phyloP scores from a whole-genome alignment of 2,329 filamentous ascomycete species.

The Fragosphaeria purpurea region DNA sequence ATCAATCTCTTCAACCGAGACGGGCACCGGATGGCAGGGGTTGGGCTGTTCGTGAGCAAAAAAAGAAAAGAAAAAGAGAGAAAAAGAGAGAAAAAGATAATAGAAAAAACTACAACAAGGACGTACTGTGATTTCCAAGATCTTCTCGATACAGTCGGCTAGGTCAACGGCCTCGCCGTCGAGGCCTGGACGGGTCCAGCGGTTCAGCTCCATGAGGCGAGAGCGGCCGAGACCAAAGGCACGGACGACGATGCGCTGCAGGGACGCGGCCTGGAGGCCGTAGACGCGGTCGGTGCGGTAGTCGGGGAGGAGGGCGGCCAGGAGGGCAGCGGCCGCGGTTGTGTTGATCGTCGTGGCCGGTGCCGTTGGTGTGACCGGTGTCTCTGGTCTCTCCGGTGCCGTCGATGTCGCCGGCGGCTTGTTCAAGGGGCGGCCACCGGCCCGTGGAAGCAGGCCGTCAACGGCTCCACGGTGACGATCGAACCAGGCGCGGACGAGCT shows the following conservation, averaged over 20 bases:
- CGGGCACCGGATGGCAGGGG: slow-evolving; percentile 23
- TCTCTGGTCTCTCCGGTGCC: too few species aligned
- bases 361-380: slow-evolving; percentile 29
- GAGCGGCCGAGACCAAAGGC: slow-evolving; percentile 55
- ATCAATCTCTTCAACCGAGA: slow-evolving; percentile 68
- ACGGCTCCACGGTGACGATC: slow-evolving; percentile 38
- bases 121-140: slow-evolving; percentile 51
- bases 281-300: slow-evolving; percentile 71
- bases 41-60: slow-evolving; percentile 25
- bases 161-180: slow-evolving; percentile 64
- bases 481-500: slow-evolving; percentile 58
- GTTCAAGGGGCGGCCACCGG: too few species aligned
- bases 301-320: slow-evolving; percentile 69
- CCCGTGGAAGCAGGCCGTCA: not conserved
- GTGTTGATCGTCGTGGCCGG: slow-evolving; percentile 38
- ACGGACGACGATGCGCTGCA: slow-evolving; percentile 59
- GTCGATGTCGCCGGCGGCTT: not conserved
- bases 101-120: not conserved
- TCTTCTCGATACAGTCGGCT: slow-evolving; percentile 57
- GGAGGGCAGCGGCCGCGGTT: slow-evolving; percentile 47
- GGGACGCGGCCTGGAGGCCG: slow-evolving; percentile 47
- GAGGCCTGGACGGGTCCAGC: slow-evolving; percentile 47
- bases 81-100: not conserved
- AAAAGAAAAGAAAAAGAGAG: not conserved
- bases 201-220: slow-evolving; percentile 50